These are phyloP conservation scores for Fusarium sp. DNA, from an alignment of 2,329 filamentous ascomycete genomes.

Conservation along the genomic window DNA sequence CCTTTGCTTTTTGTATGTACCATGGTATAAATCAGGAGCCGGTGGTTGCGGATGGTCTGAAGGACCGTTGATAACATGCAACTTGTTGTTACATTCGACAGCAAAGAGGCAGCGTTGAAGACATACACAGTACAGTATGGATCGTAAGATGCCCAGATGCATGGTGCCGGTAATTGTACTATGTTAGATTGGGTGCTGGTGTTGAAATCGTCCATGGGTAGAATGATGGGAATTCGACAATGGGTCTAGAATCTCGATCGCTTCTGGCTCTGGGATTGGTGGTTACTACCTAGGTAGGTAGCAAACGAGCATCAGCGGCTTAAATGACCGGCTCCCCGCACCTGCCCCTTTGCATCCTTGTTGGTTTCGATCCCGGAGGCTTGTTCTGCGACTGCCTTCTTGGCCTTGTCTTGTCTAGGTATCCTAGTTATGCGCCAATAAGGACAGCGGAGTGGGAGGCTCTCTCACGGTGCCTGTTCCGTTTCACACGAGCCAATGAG, in stretches of 20 bases:
- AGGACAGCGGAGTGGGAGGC: constrained; percentile 1
- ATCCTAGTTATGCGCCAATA: background rate
- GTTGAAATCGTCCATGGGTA: constrained; percentile 29
- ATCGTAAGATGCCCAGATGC: background rate
- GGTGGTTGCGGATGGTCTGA: background rate
- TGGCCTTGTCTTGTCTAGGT: constrained; percentile 5
- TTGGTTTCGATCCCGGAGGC: constrained; percentile 18
- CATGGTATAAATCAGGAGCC: constrained; percentile 3
- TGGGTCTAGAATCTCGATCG: constrained; percentile 39
- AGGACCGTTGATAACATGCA: background rate
- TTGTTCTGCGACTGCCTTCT: constrained; percentile 13
- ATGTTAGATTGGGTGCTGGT: constrained; percentile 12
- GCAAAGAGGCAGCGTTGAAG: background rate
- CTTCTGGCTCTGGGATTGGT: constrained; percentile 18
- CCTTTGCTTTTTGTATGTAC: background rate
- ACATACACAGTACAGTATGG: background rate
- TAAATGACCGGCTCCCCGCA: constrained; percentile 25
- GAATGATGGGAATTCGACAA: constrained; percentile 38
- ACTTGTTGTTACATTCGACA: constrained; percentile 7
- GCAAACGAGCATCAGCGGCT: constrained; percentile 6
- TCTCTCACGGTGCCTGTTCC: constrained; percentile 3
- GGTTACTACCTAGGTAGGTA: background rate
- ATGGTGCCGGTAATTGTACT: constrained; percentile 10
- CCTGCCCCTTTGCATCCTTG: constrained; percentile 14
- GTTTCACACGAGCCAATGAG: constrained; percentile 12